A percentile compares a stretch with the other conserved stretches of the same genome.
phyloP scores from a whole-genome alignment of 768 basidiomycete species.

The Leucocoprinus sp. region DNA sequence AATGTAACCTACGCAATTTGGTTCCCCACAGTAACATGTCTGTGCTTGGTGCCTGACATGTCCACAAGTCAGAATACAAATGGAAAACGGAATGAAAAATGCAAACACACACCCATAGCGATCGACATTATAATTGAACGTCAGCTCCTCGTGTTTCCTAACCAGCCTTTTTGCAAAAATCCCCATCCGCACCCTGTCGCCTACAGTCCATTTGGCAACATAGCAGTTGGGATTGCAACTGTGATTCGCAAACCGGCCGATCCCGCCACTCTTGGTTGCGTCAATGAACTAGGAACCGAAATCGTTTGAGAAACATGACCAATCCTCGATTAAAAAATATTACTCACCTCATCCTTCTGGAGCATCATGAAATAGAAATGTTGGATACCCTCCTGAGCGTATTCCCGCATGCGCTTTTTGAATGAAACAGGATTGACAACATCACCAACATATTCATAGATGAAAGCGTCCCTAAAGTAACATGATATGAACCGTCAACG shows the following conservation, averaged over 20 bases:
- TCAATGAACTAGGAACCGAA: constrained; percentile 99
- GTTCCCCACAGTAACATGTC: constrained; percentile 89
- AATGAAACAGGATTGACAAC: constrained; percentile 85
- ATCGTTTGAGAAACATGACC: not conserved
- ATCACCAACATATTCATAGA: constrained; percentile 98
- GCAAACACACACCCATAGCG: constrained; percentile 77
- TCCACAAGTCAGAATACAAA: not conserved
- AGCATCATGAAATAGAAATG: constrained; percentile 99
- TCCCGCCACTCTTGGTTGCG: constrained; percentile 93
- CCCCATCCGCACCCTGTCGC: constrained; percentile 86
- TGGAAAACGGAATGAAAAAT: not conserved
- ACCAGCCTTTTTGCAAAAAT: constrained; percentile 89
- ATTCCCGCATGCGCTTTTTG: constrained; percentile 89
- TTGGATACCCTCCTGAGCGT: constrained; percentile 84
- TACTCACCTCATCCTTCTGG: constrained; percentile 87
- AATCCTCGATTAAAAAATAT: not conserved
- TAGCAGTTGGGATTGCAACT: constrained; percentile 97
- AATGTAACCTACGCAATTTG: constrained; percentile 91
- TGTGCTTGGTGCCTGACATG: constrained; percentile 84
- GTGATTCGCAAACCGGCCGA: constrained; percentile 96
- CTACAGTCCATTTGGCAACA: constrained; percentile 97
- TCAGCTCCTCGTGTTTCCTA: constrained; percentile 77
- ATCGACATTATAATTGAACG: constrained; percentile 99
- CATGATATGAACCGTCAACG: constrained; percentile 11
- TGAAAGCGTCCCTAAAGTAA: constrained; percentile 68